Base-by-base conservation (phyloP, 768 basidiomycete species). In the Hydnomerulius pinastri region DNA sequence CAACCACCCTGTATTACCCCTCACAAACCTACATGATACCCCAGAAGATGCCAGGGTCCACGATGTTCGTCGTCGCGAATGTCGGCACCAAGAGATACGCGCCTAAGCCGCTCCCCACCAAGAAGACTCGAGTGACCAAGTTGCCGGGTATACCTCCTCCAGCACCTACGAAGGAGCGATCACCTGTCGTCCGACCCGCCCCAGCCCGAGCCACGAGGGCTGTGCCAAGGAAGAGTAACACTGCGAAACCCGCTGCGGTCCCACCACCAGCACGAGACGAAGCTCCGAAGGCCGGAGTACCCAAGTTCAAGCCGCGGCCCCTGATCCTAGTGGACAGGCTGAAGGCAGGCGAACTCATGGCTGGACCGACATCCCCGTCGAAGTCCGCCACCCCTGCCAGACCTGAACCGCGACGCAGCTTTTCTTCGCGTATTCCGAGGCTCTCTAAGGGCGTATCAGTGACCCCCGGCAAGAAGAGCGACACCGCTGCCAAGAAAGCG, bases 41-140 rank as follows among this genome's bases (percentile, higher is more conserved):
- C 6, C 28, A 50, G 48, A 7, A 10, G 27, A 29, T 23, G 48
- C 21, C 28, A 15, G 32, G 7, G 6, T 13, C 17, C 1, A 55
- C 8, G n/a, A 46, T 51, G 4, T 61, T 62, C 15, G 56, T 58
- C 18, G 56, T 60, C 6, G 15, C 24, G 7, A 40, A 43, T 9
- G 1, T 53, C 0, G 12, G 25, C 20, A 41, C 46, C n/a, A 48
- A 51, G 15, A 38, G 56, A 3, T 38, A 45, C 4, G 37, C 35
- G 12, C 15, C 44, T 1, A 18, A 39, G 23, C 38, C 20, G 11
- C 1, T 39, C 7, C 38, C 33, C 8, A 25, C 11, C 4, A 51
- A 15, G 17, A 48, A 27, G 11, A 2, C 42, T 0, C 18, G 32
- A 0, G 2, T 17, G 6, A 17, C 18, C 28, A 30, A 10, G 36